phyloP scores from a whole-genome alignment of 2,329 filamentous ascomycete genomes.

The Fusarium pilosicola region DNA sequence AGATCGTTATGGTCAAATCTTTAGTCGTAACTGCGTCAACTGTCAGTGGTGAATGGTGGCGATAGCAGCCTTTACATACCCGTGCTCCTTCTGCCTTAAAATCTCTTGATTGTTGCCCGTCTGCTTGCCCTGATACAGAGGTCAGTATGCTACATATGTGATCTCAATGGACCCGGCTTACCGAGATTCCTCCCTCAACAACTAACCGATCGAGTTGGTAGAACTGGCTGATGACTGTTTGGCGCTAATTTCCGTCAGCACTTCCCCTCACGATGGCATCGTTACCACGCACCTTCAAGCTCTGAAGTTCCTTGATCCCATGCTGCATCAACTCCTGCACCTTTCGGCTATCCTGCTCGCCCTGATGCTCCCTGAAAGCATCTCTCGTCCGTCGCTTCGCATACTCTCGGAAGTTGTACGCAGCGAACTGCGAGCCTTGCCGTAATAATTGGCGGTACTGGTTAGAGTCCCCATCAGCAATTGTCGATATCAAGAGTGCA shows the following conservation, averaged over 20 bases:
- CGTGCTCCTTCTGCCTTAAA: constrained; percentile 80
- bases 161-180: constrained; percentile 48
- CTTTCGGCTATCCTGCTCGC: constrained; percentile 76
- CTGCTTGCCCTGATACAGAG: constrained; percentile 70
- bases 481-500: background rate
- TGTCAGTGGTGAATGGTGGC: constrained; percentile 2
- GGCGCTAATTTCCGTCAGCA: constrained; percentile 69
- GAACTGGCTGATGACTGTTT: constrained; percentile 95
- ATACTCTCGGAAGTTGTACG: constrained; percentile 99
- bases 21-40: constrained; percentile 33
- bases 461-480: constrained; percentile 21
- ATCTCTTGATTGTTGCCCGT: constrained; percentile 73
- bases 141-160: constrained; percentile 20
- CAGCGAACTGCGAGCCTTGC: constrained; percentile 85
- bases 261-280: too few species aligned
- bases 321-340: constrained; percentile 91
- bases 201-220: constrained; percentile 92
- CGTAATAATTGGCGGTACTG: constrained; percentile 94
- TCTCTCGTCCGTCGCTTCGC: constrained; percentile 90
- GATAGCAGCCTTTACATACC: constrained; percentile 62
- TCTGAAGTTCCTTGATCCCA: constrained; percentile 85
- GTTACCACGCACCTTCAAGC: constrained; percentile 77
- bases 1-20: constrained; percentile 6
- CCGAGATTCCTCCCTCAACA: constrained; percentile 85
- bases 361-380: constrained; percentile 84